A percentile compares a stretch with the other conserved stretches of the same genome.
Conservation (phyloP, 768 basidiomycete genomes). For the Rossbeevera mucosa region DNA sequence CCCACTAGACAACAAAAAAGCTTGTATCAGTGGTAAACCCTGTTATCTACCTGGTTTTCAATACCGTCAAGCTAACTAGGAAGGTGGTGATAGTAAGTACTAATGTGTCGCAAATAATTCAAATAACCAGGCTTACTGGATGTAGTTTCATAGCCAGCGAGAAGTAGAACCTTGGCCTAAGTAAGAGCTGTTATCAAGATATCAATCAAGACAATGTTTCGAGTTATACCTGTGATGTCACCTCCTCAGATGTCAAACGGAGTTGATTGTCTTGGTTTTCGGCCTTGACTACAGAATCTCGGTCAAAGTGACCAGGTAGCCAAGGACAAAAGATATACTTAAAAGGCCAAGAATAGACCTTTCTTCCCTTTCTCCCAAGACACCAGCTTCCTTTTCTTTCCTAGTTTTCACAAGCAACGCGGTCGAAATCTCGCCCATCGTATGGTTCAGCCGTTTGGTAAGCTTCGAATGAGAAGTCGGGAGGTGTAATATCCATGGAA, state of each 20-base stretch:
- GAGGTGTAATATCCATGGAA: slow-evolving; percentile 31
- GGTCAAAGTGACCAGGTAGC: not conserved
- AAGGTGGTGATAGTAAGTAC: not conserved
- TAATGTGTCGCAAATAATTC: not conserved
- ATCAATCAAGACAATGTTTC: not conserved
- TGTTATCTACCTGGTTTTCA: not conserved
- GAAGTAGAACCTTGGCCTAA: slow-evolving; percentile 35
- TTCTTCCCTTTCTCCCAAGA: slow-evolving; percentile 28
- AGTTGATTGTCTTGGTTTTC: slow-evolving; percentile 28
- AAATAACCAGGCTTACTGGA: slow-evolving; percentile 24
- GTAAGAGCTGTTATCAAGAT: not conserved
- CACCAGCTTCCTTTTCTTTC: slow-evolving; percentile 30
- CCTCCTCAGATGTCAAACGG: slow-evolving; percentile 38
- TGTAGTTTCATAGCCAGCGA: slow-evolving; percentile 40
- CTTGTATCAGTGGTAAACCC: not conserved
- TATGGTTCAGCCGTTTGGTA: slow-evolving; percentile 23
- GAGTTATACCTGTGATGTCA: slow-evolving; percentile 30
- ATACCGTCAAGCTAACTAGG: slow-evolving; percentile 13
- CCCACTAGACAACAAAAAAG: slow-evolving; percentile 34
- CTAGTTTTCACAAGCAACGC: slow-evolving; percentile 30
- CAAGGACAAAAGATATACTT: slow-evolving; percentile 17
- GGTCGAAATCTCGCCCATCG: slow-evolving; percentile 32
- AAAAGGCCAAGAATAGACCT: slow-evolving; percentile 38
- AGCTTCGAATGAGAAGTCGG: slow-evolving; percentile 29
- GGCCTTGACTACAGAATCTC: slow-evolving; percentile 32